Evolutionary conservation across 2,329 filamentous ascomycete species (phyloP), one percentile per base, ranked within the genome.

Genomic region (Neofusicoccum ribis): DNA sequence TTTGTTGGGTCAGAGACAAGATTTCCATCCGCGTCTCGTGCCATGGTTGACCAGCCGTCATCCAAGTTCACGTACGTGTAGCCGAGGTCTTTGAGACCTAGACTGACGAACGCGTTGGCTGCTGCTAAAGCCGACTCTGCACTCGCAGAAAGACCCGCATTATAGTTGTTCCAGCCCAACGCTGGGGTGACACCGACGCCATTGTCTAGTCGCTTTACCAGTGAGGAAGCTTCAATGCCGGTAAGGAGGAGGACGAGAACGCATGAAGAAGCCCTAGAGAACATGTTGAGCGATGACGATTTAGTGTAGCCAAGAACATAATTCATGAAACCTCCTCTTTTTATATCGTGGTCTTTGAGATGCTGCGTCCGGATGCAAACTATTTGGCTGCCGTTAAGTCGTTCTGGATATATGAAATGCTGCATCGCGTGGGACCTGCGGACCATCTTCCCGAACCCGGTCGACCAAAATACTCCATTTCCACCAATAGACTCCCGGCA

Each of bases 1-100:
- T 78, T 79, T 11, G 63, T 65, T 1, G 70, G 68, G 66, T 79
- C 74, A 27, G 71, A 67, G 47, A 75, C 70, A 27, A 79, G 67
- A 7, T 70, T 68, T 34, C 69, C 68, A 63, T 65, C 71, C 17
- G 62, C 67, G 65, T 66, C 71, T 7, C 68, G 68, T 15, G 74
- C 73, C 54, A 46, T 59, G 9, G 54, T 46, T 1, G 54, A 59
- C 76, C 77, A 78, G 61, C 76, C 76, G 69, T 79, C 76, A 59
- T 78, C 77, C 27, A 78, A 62, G 51, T 70, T 72, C 7, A 72
- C 51, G 63, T 70, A 72, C 34, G 66, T 62, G 59, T 71, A 72
- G 2, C 71, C 71, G 8, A 70, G 69, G n/a, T 68, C 69, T 59
- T 69, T 68, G 12, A 71, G 66, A n/a, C 69, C 70, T 14, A 47